These are phyloP conservation scores for Marasmius sp. DNA, from an alignment of 1,284 basidiomycete species.

Conservation along the genomic window DNA sequence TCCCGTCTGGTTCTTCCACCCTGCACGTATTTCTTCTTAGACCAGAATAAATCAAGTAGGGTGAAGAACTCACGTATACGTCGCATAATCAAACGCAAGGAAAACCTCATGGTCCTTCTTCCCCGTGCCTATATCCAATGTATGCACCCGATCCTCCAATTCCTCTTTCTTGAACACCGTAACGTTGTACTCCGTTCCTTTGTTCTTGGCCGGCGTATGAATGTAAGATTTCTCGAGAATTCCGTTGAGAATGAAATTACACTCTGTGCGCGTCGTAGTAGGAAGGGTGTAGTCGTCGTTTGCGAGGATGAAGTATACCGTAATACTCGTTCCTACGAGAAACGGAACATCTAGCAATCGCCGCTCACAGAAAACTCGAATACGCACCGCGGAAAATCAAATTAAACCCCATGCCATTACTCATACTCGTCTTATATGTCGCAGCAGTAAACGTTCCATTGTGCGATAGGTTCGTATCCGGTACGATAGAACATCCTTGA, in stretches of 20 bases:
- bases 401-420: background rate
- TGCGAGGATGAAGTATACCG: background rate
- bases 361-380: background rate
- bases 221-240: background rate
- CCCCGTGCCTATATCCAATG: background rate
- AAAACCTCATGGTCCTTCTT: background rate
- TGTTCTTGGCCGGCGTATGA: background rate
- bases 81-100: background rate
- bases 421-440: background rate
- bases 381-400: background rate
- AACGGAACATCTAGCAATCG: background rate
- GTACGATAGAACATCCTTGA: background rate
- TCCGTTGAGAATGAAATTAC: background rate
- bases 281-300: background rate
- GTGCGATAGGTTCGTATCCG: background rate
- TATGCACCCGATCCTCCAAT: background rate
- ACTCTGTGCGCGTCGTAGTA: background rate
- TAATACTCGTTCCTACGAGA: background rate
- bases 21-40: background rate
- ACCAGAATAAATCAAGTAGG: too few species aligned
- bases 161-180: background rate
- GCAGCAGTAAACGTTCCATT: background rate
- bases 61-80: background rate
- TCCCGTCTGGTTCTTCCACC: background rate
- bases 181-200: background rate